A percentile compares a stretch with the other conserved stretches of the same genome.
Evolutionary conservation across 1,284 basidiomycete species (phyloP).

Genomic region (Cerioporus squamosus): DNA sequence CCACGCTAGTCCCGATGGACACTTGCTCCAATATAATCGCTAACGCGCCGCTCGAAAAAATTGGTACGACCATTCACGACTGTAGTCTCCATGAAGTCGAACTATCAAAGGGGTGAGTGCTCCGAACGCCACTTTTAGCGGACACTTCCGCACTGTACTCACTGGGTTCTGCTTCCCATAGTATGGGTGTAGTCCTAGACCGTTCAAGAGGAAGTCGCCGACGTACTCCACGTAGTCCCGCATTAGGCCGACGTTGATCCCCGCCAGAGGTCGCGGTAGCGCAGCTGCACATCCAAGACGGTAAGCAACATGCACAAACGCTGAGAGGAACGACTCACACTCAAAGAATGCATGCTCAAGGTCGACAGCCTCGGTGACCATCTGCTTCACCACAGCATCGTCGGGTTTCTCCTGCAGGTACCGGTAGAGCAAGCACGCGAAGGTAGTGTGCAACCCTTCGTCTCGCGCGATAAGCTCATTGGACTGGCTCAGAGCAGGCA

Average conservation of each 20-base stretch:
- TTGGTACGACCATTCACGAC: neutral
- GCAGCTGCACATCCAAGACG: neutral
- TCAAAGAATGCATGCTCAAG: neutral
- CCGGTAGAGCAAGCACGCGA: slow-evolving; percentile 92
- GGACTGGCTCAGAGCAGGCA: slow-evolving; percentile 97
- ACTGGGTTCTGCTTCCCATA: neutral
- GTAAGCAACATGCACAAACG: neutral
- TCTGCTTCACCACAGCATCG: neutral
- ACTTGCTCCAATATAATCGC: neutral
- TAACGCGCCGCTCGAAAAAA: neutral
- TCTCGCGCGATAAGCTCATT: slow-evolving; percentile 97
- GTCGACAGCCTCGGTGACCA: neutral
- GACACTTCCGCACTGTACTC: neutral
- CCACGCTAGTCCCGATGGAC: no score
- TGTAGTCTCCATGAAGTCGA: neutral
- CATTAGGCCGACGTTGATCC: neutral
- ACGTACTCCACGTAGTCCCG: neutral
- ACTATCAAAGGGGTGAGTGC: no score
- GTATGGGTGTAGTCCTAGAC: neutral
- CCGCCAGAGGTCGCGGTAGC: neutral
- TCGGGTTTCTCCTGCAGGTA: slow-evolving; percentile 53
- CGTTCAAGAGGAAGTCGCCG: neutral
- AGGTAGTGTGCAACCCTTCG: slow-evolving; percentile 98
- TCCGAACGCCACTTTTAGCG: no score
- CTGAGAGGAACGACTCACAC: neutral